Conservation (phyloP, 1,139 yeast species). For the Yamadazyma diospyri region DNA sequence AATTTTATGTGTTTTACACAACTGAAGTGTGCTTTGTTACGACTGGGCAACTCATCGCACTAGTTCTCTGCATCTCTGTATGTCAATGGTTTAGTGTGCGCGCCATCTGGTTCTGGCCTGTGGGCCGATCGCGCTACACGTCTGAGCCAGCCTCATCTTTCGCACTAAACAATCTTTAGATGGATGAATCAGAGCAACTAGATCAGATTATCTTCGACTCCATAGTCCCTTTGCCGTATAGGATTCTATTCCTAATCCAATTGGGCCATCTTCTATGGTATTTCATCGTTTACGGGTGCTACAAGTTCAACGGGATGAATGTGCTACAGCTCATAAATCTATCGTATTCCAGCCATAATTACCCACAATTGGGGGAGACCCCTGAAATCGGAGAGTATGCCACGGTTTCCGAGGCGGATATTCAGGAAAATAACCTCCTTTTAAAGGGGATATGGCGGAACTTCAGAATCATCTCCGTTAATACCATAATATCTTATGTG, state of each 20-base stretch:
- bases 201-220: conserved; percentile 20
- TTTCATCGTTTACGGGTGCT: conserved; percentile 25
- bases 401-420: conserved; percentile 29
- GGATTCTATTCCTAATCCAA: conserved; percentile 30
- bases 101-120: too few relatives aligned
- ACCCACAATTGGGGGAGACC: conserved; percentile 23
- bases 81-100: too few relatives aligned
- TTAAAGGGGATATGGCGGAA: conserved; percentile 33
- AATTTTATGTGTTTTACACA: too few relatives aligned
- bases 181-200: conserved; percentile 10
- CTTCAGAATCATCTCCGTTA: conserved; percentile 19
- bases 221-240: conserved; percentile 38
- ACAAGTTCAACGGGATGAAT: conserved; percentile 23
- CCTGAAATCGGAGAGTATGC: conserved; percentile 32
- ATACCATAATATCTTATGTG: conserved; percentile 22
- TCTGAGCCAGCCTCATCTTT: too few relatives aligned
- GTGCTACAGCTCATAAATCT: conserved; percentile 34
- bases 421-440: conserved; percentile 29
- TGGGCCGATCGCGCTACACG: too few relatives aligned
- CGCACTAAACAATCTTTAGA: too few relatives aligned
- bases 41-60: too few relatives aligned
- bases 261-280: conserved; percentile 37
- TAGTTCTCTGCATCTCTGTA: too few relatives aligned
- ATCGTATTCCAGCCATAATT: conserved; percentile 39
- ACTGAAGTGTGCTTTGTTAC: conserved; percentile 16